These are phyloP conservation scores for Mycena leptocephala DNA, from an alignment of 768 basidiomycete species.

Conservation along the genomic window DNA sequence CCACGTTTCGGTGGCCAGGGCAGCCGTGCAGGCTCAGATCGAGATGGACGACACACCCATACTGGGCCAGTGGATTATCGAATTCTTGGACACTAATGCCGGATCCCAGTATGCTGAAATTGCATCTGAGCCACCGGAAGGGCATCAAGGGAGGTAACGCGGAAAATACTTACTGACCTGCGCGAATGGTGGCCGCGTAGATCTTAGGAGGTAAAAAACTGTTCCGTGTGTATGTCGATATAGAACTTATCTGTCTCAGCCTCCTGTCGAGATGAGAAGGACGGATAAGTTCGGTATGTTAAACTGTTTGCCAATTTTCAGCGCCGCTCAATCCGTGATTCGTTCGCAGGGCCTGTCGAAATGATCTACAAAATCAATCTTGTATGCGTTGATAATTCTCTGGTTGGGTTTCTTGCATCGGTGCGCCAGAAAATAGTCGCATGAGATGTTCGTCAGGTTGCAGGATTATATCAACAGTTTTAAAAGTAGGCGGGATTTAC, in stretches of 20 bases:
- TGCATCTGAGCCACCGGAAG: no score
- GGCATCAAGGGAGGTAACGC: conserved; percentile 1
- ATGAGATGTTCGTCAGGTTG: no score
- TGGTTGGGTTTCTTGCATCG: conserved; percentile 20
- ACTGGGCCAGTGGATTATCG: background rate
- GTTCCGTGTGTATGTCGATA: conserved; percentile 9
- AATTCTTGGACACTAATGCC: background rate
- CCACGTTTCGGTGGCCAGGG: background rate
- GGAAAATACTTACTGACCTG: conserved; percentile 4
- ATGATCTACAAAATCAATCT: conserved; percentile 14
- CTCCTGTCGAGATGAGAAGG: conserved; percentile 18
- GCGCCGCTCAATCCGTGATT: background rate
- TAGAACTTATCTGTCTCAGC: conserved; percentile 18
- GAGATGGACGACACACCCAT: conserved; percentile 10
- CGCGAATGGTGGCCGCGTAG: conserved; percentile 17
- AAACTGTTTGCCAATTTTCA: conserved; percentile 14
- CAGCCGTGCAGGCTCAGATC: conserved; percentile 10
- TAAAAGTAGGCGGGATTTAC: no score
- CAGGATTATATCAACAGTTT: no score
- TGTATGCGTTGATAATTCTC: conserved; percentile 19
- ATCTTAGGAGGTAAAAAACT: conserved; percentile 18
- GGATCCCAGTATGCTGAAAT: conserved; percentile 9
- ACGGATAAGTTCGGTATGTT: conserved; percentile 18
- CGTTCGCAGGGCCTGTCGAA: conserved; percentile 10
- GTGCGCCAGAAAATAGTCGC: background rate